These are phyloP conservation scores for Aspergillus ostianus DNA, from an alignment of 495 filamentous ascomycete genomes.

Conservation along the genomic window DNA sequence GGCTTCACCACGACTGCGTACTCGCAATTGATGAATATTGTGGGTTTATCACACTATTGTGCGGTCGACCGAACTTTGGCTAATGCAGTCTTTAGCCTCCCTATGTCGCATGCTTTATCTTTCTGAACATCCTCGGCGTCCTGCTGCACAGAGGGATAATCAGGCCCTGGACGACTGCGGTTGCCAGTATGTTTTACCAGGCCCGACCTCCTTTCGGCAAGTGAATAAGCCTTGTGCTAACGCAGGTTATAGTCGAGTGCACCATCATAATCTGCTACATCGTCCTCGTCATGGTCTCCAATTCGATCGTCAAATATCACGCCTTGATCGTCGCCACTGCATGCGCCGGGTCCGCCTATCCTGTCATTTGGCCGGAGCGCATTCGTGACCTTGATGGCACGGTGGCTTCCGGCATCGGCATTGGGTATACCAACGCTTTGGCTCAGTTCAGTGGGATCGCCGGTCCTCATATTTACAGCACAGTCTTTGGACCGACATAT, in stretches of 20 bases:
- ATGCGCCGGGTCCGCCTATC: slow-evolving; percentile 39
- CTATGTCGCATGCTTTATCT: slow-evolving; percentile 38
- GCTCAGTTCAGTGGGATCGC: slow-evolving; percentile 46
- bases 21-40: slow-evolving; percentile 45
- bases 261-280: slow-evolving; percentile 47
- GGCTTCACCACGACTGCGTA: slow-evolving; percentile 39
- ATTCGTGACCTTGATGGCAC: slow-evolving; percentile 43
- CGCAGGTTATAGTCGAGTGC: slow-evolving; percentile 28
- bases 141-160: slow-evolving; percentile 36
- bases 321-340: slow-evolving; percentile 39
- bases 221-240: slow-evolving; percentile 5
- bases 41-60: slow-evolving; percentile 18
- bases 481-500: slow-evolving; percentile 41
- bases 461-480: slow-evolving; percentile 41
- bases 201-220: no score
- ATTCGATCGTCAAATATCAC: slow-evolving; percentile 38
- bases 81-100: slow-evolving; percentile 33
- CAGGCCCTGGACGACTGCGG: slow-evolving; percentile 39
- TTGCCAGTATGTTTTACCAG: slow-evolving; percentile 27
- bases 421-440: slow-evolving; percentile 46
- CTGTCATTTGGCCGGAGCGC: slow-evolving; percentile 47
- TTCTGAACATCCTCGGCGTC: slow-evolving; percentile 35
- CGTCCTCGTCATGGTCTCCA: slow-evolving; percentile 39
- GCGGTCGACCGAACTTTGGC: neutral
- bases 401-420: slow-evolving; percentile 37